Conservation (phyloP, 148 eudicot genomes). For the Fagopyrum esculentum region DNA sequence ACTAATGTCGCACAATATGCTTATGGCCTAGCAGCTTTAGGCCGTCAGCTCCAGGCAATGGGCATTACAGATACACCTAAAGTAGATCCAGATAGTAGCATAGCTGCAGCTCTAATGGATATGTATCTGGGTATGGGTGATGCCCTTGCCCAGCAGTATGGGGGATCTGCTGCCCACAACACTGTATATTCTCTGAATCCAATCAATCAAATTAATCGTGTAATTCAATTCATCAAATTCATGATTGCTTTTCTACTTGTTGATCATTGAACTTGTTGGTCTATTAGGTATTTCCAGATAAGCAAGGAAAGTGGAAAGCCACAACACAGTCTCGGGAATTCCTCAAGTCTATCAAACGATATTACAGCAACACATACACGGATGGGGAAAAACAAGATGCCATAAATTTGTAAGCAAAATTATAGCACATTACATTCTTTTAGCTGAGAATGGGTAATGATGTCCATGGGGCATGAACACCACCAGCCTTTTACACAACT, state of each 20-base stretch:
- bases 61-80: slow-evolving; percentile 72
- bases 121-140: slow-evolving; percentile 99
- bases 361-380: slow-evolving; percentile 95
- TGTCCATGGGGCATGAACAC: not conserved
- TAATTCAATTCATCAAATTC: not conserved
- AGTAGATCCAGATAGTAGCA: slow-evolving; percentile 80
- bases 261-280: not conserved
- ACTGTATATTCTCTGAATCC: slow-evolving; percentile 39
- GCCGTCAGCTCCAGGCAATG: slow-evolving; percentile 90
- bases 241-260: not conserved
- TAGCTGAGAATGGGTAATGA: not conserved
- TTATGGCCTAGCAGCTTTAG: slow-evolving; percentile 87
- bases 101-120: slow-evolving; percentile 90
- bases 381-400: slow-evolving; percentile 99
- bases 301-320: slow-evolving; percentile 99
- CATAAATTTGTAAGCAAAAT: slow-evolving; percentile 61
- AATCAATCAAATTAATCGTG: not conserved
- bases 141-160: slow-evolving; percentile 98
- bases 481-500: not conserved
- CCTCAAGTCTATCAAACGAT: slow-evolving; percentile 87
- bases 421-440: not conserved
- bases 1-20: slow-evolving; percentile 99
- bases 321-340: slow-evolving; percentile 94
- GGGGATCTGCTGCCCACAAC: slow-evolving; percentile 98
- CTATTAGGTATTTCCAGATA: slow-evolving; percentile 74